Evolutionary conservation across 306 rosid genomes (phyloP), one percentile per base, ranked within the genome.

Genomic region (Casuarina cunninghamiana): DNA sequence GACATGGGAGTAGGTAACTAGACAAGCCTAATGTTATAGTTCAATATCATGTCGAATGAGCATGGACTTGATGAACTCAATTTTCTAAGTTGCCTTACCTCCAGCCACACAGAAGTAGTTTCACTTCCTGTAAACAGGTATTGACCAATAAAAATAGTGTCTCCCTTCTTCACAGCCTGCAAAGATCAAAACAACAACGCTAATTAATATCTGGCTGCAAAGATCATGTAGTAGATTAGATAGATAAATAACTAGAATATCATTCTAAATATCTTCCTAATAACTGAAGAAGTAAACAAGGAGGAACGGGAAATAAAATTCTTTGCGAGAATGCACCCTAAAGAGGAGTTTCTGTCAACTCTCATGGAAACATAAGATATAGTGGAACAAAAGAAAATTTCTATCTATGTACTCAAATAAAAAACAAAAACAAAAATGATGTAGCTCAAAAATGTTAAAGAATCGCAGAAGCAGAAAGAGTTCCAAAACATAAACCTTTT

Each of bases 51-150:
- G 13, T 39, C 45, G n/a, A 38, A 63, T 63, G n/a, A 12, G 17
- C 44, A 43, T 72, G 48, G 67, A 46, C 77, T 58, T 38, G 43
- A 53, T n/a, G 53, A 75, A 62, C 19, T 72, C 46, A 5, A 8
- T 74, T 62, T 50, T 62, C 50, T 1, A 16, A 53, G 3, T 13
- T 62, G 38, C 58, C 81, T 78, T 69, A 87, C 90, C 90, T 87
- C 90, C 77, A 87, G 53, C 84, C 83, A 84, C 73, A 87, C 88
- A 8, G 90, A 87, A 10, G 90, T 87, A 16, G 79, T 87, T 87
- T 87, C 90, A 77, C 86, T 87, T 65, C 90, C 90, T 3, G 90
- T 84, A 37, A 87, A 87, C 73, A 87, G 90, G 74, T 87, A 87
- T 54, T 87, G 84, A 57, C 88, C 90, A 70, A 87, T 77, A 77